Evolutionary conservation across 352 stramenopile genomes (phyloP), one percentile per base, ranked within the genome.

Genomic region (Globisporangium spiculum): DNA sequence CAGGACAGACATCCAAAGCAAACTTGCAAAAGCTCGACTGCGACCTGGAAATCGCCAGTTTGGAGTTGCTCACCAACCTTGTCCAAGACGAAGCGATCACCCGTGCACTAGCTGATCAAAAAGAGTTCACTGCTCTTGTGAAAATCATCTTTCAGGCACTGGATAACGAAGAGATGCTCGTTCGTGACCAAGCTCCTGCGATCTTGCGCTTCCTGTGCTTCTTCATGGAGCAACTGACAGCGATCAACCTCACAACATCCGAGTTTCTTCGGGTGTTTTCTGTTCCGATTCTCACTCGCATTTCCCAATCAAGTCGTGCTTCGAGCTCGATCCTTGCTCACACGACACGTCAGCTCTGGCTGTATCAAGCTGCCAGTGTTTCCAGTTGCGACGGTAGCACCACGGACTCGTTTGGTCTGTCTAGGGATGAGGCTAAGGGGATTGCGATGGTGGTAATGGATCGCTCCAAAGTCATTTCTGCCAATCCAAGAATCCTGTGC

Each of bases 191-290:
- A 41, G 9, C 24, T 53, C 2, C 24, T 4, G 36, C n/a, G 12
- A 36, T 24, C 10, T n/a, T 67, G 38, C 48, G 41, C 12, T 67
- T 71, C 20, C 27, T 71, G 3, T 71, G 66, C 16, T 52, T 67
- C n/a, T 65, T 65, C 16, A 38, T 36, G 32, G 65, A 69, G 46
- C 65, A 69, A 48, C 36, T 63, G 16, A 26, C 34, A 38, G 4
- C n/a, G 38, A 60, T 26, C 5, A 14, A 14, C 0, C 27, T 46
- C 44, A 24, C 16, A 27, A 8, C 26, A 24, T 26, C 32, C 18
- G 4, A 14, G 9, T 44, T 67, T 41, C 1, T 55, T 5, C 26
- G 60, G 41, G 30, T 24, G n/a, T 0, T 66, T 5, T 55, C 57
- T 18, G 24, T 66, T 14, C 22, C 18, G 20, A 60, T 20, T 1